These are phyloP conservation scores for Hortiboletus flavorubellus DNA, from an alignment of 768 basidiomycete species.

Conservation along the genomic window DNA sequence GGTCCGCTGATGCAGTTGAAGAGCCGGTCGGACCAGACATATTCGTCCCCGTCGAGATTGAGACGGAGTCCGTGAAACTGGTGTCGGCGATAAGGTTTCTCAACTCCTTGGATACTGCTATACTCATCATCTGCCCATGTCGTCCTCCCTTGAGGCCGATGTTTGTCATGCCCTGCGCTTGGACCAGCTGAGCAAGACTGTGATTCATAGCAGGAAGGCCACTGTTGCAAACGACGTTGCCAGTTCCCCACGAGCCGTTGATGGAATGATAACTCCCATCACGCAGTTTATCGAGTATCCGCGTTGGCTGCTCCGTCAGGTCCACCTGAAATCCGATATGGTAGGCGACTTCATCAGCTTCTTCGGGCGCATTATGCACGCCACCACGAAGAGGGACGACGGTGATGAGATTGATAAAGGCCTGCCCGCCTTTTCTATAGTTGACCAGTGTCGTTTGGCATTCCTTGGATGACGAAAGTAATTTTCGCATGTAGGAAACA, in stretches of 20 bases:
- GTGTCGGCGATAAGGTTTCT: conserved; percentile 45
- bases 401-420: conserved; percentile 91
- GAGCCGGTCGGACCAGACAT: conserved; percentile 27
- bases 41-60: conserved; percentile 41
- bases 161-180: conserved; percentile 19
- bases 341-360: conserved; percentile 71
- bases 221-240: background rate
- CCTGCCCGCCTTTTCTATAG: conserved; percentile 76
- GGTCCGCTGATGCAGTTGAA: conserved; percentile 11
- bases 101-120: conserved; percentile 51
- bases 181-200: conserved; percentile 11
- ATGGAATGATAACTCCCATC: conserved; percentile 70
- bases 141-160: conserved; percentile 22
- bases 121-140: conserved; percentile 26
- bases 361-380: conserved; percentile 41
- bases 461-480: conserved; percentile 73
- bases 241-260: conserved; percentile 38
- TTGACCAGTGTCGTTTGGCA: conserved; percentile 87
- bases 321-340: conserved; percentile 97
- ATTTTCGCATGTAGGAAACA: conserved; percentile 65
- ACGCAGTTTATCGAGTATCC: conserved; percentile 73
- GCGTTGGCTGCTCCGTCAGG: conserved; percentile 79
- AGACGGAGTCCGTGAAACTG: conserved; percentile 46
- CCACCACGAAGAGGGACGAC: conserved; percentile 83
- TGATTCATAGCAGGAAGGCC: background rate